These are phyloP conservation scores for Volvox reticuliferus DNA, from an alignment of 139 green algal genomes.

Conservation along the genomic window DNA sequence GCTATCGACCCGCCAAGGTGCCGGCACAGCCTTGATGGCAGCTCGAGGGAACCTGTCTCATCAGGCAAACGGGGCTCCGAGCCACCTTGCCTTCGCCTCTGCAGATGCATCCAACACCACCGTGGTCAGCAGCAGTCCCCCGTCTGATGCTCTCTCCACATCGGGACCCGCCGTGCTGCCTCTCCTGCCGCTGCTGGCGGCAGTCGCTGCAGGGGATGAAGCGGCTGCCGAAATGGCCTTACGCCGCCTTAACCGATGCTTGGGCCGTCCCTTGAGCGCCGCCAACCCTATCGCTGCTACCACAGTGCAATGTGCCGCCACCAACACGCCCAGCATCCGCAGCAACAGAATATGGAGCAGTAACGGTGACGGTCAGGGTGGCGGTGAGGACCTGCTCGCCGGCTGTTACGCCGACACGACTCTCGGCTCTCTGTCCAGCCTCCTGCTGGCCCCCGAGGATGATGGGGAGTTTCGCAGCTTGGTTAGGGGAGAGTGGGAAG, in stretches of 20 bases:
- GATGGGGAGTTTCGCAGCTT: too few relatives aligned
- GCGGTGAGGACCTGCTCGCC: too few relatives aligned
- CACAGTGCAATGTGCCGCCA: not conserved
- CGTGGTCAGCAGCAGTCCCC: too few relatives aligned
- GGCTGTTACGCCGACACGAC: not conserved
- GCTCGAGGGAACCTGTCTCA: too few relatives aligned
- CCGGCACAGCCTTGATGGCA: not conserved
- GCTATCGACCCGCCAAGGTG: not conserved
- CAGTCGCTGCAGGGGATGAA: not conserved
- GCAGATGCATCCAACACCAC: too few relatives aligned
- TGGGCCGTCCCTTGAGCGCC: not conserved
- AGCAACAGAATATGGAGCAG: not conserved
- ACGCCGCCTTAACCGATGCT: constrained; percentile 2
- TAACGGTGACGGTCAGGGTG: not conserved
- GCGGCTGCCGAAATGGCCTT: not conserved
- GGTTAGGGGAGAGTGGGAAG: too few relatives aligned
- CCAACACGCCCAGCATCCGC: not conserved
- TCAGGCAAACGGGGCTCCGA: too few relatives aligned
- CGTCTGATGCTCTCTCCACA: too few relatives aligned
- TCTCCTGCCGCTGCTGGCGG: constrained; percentile 8
- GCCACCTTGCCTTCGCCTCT: too few relatives aligned
- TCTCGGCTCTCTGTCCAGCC: not conserved
- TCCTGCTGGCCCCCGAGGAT: too few relatives aligned
- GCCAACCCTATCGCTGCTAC: not conserved
- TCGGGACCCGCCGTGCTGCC: not conserved